A percentile compares a stretch with the other conserved stretches of the same genome.
These are phyloP conservation scores for Kazachstania bromeliacearum DNA, from an alignment of 805 yeast genomes.

Conservation along the genomic window DNA sequence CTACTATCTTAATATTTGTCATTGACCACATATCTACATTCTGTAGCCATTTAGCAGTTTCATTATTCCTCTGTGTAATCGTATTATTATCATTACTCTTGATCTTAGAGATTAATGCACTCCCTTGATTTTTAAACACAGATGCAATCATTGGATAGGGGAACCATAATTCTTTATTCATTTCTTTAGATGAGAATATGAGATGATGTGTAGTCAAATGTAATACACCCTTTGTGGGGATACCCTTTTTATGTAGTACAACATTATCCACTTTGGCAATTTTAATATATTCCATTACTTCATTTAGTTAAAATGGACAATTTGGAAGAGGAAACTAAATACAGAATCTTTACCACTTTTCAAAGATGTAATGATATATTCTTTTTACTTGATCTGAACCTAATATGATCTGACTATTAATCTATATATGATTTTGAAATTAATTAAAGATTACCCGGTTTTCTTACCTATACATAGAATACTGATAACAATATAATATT, in stretches of 20 bases:
- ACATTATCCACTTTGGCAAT: constrained; percentile 46
- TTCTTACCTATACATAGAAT: no score
- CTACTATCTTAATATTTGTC: constrained; percentile 57
- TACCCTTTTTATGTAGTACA: constrained; percentile 50
- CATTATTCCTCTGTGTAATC: no score
- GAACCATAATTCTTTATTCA: constrained; percentile 70
- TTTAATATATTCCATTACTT: constrained; percentile 48
- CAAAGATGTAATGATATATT: no score
- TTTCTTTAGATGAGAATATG: constrained; percentile 42
- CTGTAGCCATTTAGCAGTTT: constrained; percentile 10
- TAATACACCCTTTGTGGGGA: constrained; percentile 44
- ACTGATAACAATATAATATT: no score
- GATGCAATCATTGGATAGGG: constrained; percentile 76
- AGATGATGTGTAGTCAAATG: constrained; percentile 71
- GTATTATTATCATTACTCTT: neutral
- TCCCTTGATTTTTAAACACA: constrained; percentile 50
- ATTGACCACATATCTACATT: constrained; percentile 28
- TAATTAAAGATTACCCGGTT: no score
- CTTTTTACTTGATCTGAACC: no score
- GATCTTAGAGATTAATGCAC: constrained; percentile 28
- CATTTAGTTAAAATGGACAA: no score
- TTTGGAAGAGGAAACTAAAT: no score
- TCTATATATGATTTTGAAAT: no score
- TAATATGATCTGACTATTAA: no score
- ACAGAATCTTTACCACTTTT: neutral